Base-by-base conservation (phyloP, 2,329 filamentous ascomycete species). In the Aspergillus amoenus region DNA sequence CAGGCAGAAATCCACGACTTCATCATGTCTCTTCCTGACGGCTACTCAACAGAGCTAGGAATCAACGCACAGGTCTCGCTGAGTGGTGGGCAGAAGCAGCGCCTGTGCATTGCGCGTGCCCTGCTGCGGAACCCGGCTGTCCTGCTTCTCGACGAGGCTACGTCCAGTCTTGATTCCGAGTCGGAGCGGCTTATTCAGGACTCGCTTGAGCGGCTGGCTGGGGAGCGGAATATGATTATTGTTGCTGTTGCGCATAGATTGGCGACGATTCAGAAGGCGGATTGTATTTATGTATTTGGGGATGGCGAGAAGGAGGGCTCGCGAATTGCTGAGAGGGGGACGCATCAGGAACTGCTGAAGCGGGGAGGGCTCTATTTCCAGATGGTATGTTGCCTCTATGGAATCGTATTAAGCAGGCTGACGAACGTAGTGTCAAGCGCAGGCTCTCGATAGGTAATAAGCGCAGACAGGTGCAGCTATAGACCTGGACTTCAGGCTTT, bases 1-100 rank as follows among this genome's bases (percentile, higher is more conserved):
- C 73, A 88, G 6, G 88, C 88, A 24, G 88, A 88, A 66, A 88
- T 91, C 61, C 87, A 90, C 72, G 85, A 90, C 27, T 84, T 83
- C 17, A 88, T 91, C 61, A 73, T 77, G 52, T 73, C 79, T 0
- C 73, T 91, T 18, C 87, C 87, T 0, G 75, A 87, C 8, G 85
- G 86, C 0, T 91, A 90, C 66, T 73, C 87, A 7, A 90, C 87
- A 0, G 55, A 77, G 7, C 74, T 84, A 45, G 82, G 82, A 15
- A 80, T 80, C 22, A 81, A 27, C 24, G 24, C 84, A 2, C 32
- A 37, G 13, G 78, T 77, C 11, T 77, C 78, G 2, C 73, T 86
- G 9, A 83, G 80, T 0, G 84, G 84, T 5, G 84, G 84, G 1
- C 84, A 87, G 67, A 79, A 80, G 7, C 84, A 87, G 64, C 74